Evolutionary conservation across 2,329 filamentous ascomycete species (phyloP), one percentile per base, ranked within the genome.

Genomic region (Aspergillus phoenicis): DNA sequence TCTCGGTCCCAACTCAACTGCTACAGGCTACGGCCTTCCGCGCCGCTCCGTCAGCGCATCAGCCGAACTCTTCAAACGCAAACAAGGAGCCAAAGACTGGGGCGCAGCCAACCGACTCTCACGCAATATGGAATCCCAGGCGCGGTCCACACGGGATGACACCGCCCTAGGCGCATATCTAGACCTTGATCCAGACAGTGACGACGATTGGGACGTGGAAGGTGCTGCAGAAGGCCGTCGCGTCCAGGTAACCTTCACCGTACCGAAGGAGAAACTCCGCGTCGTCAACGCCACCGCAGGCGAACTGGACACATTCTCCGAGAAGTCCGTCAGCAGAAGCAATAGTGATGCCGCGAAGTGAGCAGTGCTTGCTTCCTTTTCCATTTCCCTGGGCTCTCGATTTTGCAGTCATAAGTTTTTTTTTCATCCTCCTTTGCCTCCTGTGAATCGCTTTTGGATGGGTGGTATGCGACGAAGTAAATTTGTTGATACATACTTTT

Each of bases 181-280:
- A n/a, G 70, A 69, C 17, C 60, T 68, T 4, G 69, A 65, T 11
- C 39, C 28, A 4, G 70, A 76, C n/a, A 72, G 72, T 15, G 71
- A 74, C 17, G 70, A 74, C 28, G 89, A 92, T 58, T 91, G 90
- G 90, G 90, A 93, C 68, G 86, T 93, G 41, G 90, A 93, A 73
- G 82, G 84, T 58, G 89, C 90, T 2, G 85, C 89, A 1, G 88
- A 91, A 77, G 85, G 85, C 61, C 79, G 89, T 22, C 81, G 91
- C 8, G 90, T 93, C 62, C 90, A 93, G 75, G 85, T 92, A 71
- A 95, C 96, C 86, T 98, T 97, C 76, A 97, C 94, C 0, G 92
- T 97, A 62, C 94, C 95, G 2, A 92, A 89, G 74, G 90, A 94
- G 75, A 87, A 87, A 68, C 78, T 98, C 64, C 82, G 94, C 26